These are phyloP conservation scores for Irineochytrium annulatum DNA, from an alignment of 192 early-diverging fungal genomes.

Conservation along the genomic window DNA sequence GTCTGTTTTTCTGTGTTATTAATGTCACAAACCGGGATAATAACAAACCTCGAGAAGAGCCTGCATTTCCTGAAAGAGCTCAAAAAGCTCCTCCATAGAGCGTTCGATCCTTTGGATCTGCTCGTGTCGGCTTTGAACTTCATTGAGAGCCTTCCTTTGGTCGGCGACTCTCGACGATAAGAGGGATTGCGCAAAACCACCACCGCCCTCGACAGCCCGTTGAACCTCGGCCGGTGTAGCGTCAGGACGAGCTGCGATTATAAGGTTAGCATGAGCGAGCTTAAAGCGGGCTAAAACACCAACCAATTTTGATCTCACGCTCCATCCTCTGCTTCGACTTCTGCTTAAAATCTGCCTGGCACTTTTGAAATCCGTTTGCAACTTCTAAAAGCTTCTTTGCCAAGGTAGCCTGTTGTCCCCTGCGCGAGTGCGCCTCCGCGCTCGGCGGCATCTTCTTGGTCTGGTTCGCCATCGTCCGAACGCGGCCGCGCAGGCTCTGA, in stretches of 20 bases:
- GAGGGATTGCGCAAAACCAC: constrained; percentile 56
- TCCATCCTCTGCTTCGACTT: constrained; percentile 47
- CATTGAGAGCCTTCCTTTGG: constrained; percentile 47
- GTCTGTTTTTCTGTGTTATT: constrained; percentile 9
- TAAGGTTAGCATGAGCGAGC: not conserved
- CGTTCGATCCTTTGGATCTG: constrained; percentile 55
- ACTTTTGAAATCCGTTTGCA: constrained; percentile 35
- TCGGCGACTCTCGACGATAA: constrained; percentile 45
- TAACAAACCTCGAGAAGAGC: constrained; percentile 42
- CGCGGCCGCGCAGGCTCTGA: not conserved
- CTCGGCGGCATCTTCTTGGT: constrained; percentile 3
- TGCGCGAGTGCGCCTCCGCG: constrained; percentile 23
- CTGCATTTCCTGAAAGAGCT: constrained; percentile 66
- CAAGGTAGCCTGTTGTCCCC: constrained; percentile 33
- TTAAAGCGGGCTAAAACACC: not conserved
- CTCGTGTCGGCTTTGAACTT: constrained; percentile 60
- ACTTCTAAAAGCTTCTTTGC: constrained; percentile 41
- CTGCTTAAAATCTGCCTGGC: constrained; percentile 34
- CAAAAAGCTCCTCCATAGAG: constrained; percentile 51
- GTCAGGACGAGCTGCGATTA: constrained; percentile 44
- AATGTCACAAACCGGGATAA: not conserved
- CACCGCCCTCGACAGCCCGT: constrained; percentile 47
- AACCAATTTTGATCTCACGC: constrained; percentile 47
- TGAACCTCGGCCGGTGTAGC: constrained; percentile 58
- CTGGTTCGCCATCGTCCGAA: not conserved